Base-by-base conservation (phyloP, 2,329 filamentous ascomycete genomes). In the Colletotrichum musae region DNA sequence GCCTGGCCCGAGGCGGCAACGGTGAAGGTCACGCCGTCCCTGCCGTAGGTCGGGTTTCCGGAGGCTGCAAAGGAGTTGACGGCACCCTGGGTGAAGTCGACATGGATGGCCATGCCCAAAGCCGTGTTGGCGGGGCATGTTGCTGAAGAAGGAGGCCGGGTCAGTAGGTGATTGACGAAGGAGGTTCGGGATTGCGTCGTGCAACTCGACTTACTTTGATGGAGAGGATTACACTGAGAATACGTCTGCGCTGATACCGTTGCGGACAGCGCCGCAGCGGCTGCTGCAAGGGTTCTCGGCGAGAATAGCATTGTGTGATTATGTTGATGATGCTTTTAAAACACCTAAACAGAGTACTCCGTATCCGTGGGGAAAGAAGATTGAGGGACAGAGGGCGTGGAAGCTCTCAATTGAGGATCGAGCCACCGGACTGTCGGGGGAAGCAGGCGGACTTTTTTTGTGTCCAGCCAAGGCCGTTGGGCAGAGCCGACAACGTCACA, bases 1-100 rank as follows among this genome's bases (percentile, higher is more conserved):
- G 94, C 89, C 77, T 99, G 94, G 66, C 95, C 95, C 58, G 91
- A 86, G 76, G 91, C 84, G 60, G 89, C 82, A 60, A 99, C 91
- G 28, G 93, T 94, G 79, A 99, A 97, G 16, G 88, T 89, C 28
- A 88, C 95, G 68, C 96, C 96, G 77, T 95, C 88, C 10, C 85
- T 85, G 78, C 86, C 88, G 83, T 97, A 98, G 1, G 89, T 90
- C 3, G 93, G 90, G 18, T 85, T 86, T 61, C 93, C 92, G 39
- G 88, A 89, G 5, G 91, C 81, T 2, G 88, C 90, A 81, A 98
- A 98, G 53, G 93, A 92, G 80, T 93, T 90, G 57, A 96, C 95
- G 36, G 85, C 81, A 71, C 93, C 93, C 72, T 92, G 84, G 41
- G 89, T 92, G 81, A 98, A 97, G 83, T 98, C 94, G 80, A 96